phyloP scores from a whole-genome alignment of 805 yeast species.

The Metschnikowia noctiluminum region DNA sequence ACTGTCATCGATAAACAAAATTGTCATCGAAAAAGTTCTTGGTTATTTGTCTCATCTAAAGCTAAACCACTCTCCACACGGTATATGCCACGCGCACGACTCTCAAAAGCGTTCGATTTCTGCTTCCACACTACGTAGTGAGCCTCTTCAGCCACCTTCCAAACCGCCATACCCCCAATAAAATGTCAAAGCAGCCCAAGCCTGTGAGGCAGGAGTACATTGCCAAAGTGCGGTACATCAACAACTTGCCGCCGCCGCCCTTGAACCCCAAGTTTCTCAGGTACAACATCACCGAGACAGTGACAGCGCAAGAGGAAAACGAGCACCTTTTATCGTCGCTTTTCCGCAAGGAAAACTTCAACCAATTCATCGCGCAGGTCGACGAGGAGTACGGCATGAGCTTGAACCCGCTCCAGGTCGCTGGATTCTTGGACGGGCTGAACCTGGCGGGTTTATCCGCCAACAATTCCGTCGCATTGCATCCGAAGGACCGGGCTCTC shows the following conservation, averaged over 20 bases:
- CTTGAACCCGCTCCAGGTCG: constrained; percentile 63
- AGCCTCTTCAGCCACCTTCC: background rate
- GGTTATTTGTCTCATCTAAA: too few relatives aligned
- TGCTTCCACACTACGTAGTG: background rate
- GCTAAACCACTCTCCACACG: too few relatives aligned
- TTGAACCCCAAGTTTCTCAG: constrained; percentile 82
- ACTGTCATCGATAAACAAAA: too few relatives aligned
- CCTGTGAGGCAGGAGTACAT: constrained; percentile 68
- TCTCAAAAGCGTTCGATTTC: background rate
- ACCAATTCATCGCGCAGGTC: constrained; percentile 52
- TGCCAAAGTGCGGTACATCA: constrained; percentile 78
- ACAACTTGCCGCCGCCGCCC: constrained; percentile 90
- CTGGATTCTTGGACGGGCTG: constrained; percentile 63
- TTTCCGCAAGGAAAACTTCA: constrained; percentile 71
- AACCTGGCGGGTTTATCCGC: constrained; percentile 44
- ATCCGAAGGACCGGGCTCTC: constrained; percentile 72
- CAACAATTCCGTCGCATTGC: constrained; percentile 44
- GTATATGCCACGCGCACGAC: background rate
- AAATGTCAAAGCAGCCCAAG: constrained; percentile 28
- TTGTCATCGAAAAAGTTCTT: too few relatives aligned
- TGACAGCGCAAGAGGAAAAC: constrained; percentile 36
- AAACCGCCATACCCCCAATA: background rate
- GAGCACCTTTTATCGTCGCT: constrained; percentile 61
- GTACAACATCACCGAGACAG: constrained; percentile 39
- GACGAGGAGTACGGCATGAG: constrained; percentile 72